Percentiles rank a stretch among this genome's conserved stretches.
These are phyloP conservation scores for Pseudognaphalium luteoalbum DNA, from an alignment of 129 eudicot species.

Conservation along the genomic window DNA sequence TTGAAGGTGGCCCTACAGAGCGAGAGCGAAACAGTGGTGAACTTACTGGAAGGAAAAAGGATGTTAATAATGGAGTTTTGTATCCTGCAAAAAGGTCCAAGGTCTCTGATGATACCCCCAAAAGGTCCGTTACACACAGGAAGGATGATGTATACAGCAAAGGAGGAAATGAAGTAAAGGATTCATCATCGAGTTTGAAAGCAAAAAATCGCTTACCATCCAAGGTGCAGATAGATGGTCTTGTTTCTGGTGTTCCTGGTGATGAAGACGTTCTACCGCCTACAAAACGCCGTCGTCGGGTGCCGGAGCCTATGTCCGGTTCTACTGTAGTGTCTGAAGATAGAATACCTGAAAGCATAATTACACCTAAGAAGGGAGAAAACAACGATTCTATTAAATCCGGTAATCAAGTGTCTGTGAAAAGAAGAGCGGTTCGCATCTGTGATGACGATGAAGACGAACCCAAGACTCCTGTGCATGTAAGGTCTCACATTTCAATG, in stretches of 20 bases:
- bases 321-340: conserved; percentile 43
- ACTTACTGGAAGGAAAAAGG: conserved; percentile 37
- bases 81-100: conserved; percentile 52
- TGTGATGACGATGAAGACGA: conserved; percentile 66
- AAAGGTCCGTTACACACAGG: conserved; percentile 37
- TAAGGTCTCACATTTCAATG: conserved; percentile 39
- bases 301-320: conserved; percentile 33
- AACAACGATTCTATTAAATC: conserved; percentile 39
- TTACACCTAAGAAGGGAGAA: conserved; percentile 34
- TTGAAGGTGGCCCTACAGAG: conserved; percentile 29
- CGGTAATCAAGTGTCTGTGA: conserved; percentile 39
- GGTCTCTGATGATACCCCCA: conserved; percentile 43
- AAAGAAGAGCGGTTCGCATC: conserved; percentile 82
- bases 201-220: conserved; percentile 36
- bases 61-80: conserved; percentile 34
- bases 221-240: conserved; percentile 33
- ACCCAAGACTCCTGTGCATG: conserved; percentile 94
- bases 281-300: conserved; percentile 55
- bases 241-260: conserved; percentile 29
- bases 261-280: conserved; percentile 63
- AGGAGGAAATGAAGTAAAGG: conserved; percentile 34
- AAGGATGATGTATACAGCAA: conserved; percentile 38
- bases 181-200: conserved; percentile 32
- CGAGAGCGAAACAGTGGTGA: conserved; percentile 27
- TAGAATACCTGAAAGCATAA: conserved; percentile 34